Percentiles rank a stretch among this genome's conserved stretches.
These are phyloP conservation scores for Pneumocystis jirovecii DNA, from an alignment of 1,139 yeast species.

Conservation along the genomic window DNA sequence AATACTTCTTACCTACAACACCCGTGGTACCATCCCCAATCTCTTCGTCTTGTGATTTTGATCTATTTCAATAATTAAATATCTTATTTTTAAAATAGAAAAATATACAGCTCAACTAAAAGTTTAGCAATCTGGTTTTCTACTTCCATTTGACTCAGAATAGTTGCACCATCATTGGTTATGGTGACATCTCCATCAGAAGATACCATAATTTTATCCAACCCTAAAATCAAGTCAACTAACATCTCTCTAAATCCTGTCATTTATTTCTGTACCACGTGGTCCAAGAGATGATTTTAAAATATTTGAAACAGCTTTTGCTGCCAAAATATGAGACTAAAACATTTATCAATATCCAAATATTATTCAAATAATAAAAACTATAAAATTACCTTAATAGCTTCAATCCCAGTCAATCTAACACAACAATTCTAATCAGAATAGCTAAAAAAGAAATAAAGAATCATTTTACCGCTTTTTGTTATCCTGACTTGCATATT, in stretches of 20 bases:
- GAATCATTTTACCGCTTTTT: constrained; percentile 38
- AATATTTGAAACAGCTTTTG: constrained; percentile 85
- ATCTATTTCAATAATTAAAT: constrained; percentile 18
- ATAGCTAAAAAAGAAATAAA: background rate
- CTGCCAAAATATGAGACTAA: constrained; percentile 66
- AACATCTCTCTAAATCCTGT: background rate
- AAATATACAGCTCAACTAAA: constrained; percentile 55
- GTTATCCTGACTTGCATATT: constrained; percentile 47
- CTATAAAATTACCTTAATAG: constrained; percentile 50
- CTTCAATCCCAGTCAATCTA: constrained; percentile 81
- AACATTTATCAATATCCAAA: background rate
- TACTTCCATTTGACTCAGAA: constrained; percentile 86
- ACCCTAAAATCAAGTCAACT: constrained; percentile 25
- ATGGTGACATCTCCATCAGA: constrained; percentile 97
- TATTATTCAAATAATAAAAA: background rate
- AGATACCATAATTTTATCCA: constrained; percentile 80
- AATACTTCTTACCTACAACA: constrained; percentile 39
- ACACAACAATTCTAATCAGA: background rate
- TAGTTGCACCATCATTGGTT: constrained; percentile 97
- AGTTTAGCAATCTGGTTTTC: constrained; percentile 93
- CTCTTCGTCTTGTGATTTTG: constrained; percentile 94
- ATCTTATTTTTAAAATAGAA: background rate
- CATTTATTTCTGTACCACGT: constrained; percentile 34
- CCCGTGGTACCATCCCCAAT: constrained; percentile 99
- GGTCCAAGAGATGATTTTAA: constrained; percentile 92